Evolutionary conservation across 345 rosid species (phyloP).

Genomic region (Raphanus raphanistrum): DNA sequence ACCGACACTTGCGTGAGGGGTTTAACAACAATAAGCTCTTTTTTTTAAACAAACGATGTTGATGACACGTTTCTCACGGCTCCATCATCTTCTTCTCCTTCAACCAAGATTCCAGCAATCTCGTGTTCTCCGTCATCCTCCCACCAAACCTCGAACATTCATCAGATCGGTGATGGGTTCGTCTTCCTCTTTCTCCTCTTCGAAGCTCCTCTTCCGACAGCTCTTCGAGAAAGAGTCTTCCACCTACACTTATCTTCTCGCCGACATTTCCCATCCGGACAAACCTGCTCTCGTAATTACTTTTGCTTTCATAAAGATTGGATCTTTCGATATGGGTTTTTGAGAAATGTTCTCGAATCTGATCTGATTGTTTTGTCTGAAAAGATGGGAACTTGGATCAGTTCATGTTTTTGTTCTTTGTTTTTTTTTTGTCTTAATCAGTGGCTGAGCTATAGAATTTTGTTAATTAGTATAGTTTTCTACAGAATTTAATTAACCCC

Average conservation of each 20-base stretch:
- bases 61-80: background rate
- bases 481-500: no score
- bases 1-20: background rate
- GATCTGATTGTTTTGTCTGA: background rate
- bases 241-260: conserved; percentile 44
- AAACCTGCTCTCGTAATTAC: conserved; percentile 77
- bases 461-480: no score
- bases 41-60: background rate
- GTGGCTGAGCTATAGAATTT: no score
- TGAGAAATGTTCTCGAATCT: background rate
- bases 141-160: background rate
- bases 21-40: background rate
- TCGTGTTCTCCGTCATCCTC: background rate
- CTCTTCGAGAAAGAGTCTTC: background rate
- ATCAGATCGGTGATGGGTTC: conserved; percentile 39
- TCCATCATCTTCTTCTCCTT: background rate
- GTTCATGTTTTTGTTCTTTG: background rate
- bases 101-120: conserved; percentile 11
- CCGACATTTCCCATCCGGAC: conserved; percentile 75
- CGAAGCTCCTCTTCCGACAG: conserved; percentile 47
- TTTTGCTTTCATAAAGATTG: background rate
- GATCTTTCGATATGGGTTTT: conserved; percentile 13
- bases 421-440: background rate
- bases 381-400: background rate
- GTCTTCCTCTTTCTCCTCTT: conserved; percentile 37